phyloP scores from a whole-genome alignment of 331 rosid genomes.

The Quercus phellos region DNA sequence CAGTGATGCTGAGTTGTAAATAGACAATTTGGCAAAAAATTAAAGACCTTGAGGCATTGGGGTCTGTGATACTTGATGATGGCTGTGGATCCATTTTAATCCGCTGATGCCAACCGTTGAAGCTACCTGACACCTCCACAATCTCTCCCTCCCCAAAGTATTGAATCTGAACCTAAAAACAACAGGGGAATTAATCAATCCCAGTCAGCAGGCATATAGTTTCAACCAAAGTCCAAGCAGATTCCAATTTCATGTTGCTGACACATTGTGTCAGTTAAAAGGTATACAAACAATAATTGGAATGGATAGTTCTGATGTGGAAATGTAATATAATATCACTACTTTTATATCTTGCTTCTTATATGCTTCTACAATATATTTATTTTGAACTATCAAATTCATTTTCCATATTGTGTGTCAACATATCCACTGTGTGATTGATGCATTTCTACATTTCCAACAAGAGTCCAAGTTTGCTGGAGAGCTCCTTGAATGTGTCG shows the following conservation, averaged over 20 bases:
- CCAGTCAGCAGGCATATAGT: constrained; percentile 23
- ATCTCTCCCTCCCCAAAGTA: constrained; percentile 61
- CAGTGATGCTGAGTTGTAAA: neutral
- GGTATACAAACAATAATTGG: neutral
- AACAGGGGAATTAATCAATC: constrained; percentile 13
- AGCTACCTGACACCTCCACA: constrained; percentile 93
- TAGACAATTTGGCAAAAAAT: neutral
- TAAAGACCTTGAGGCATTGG: constrained; percentile 54
- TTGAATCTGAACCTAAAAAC: constrained; percentile 62
- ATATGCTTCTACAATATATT: neutral
- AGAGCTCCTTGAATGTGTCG: neutral
- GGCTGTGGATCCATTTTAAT: constrained; percentile 68
- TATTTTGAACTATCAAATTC: neutral
- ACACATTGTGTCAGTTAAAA: neutral
- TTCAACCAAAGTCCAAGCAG: neutral
- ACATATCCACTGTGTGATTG: neutral
- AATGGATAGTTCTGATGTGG: neutral
- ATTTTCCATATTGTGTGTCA: neutral
- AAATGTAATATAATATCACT: neutral
- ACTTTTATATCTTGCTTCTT: neutral
- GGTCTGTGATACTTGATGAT: constrained; percentile 34
- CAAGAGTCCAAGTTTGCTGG: neutral
- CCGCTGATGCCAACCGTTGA: constrained; percentile 89
- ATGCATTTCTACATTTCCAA: neutral
- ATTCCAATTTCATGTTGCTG: neutral